Evolutionary conservation across 1,139 yeast species (phyloP).

Genomic region (Casaregolazyma lundiana): DNA sequence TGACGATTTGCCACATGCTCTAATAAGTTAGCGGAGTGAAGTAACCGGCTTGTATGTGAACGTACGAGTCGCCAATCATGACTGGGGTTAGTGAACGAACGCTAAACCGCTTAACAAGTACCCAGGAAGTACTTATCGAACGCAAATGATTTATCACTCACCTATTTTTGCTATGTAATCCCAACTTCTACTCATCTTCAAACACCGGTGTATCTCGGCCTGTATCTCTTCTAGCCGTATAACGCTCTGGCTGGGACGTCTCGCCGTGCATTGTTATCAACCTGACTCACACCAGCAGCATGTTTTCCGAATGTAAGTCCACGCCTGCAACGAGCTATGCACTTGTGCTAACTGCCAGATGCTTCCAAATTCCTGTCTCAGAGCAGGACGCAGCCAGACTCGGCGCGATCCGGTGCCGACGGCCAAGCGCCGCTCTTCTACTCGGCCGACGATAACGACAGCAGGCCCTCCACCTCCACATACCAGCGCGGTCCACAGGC

Average conservation of each 20-base stretch:
- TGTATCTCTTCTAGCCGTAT: too few species aligned
- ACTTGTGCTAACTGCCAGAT: constrained; percentile 26
- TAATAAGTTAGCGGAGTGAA: constrained; percentile 11
- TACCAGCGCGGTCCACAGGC: constrained; percentile 11
- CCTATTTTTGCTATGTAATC: constrained; percentile 27
- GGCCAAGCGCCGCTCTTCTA: constrained; percentile 31
- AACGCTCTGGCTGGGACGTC: neutral
- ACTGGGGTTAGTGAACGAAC: constrained; percentile 13
- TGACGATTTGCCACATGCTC: constrained; percentile 37
- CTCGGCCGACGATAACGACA: constrained; percentile 28
- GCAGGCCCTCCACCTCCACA: constrained; percentile 14
- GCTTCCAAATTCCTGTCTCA: constrained; percentile 38
- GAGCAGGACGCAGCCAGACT: constrained; percentile 31
- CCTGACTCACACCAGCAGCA: constrained; percentile 6
- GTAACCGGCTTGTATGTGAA: neutral
- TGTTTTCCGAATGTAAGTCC: constrained; percentile 20
- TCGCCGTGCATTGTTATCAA: neutral
- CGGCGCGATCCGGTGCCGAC: constrained; percentile 7
- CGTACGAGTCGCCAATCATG: constrained; percentile 28
- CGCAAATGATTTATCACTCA: constrained; percentile 10
- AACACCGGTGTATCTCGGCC: too few species aligned
- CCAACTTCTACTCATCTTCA: constrained; percentile 17
- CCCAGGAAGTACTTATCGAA: too few species aligned
- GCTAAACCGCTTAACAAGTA: too few species aligned
- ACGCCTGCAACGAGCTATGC: neutral